Evolutionary conservation across 306 rosid genomes (phyloP).

Genomic region (Lotus japonicus): DNA sequence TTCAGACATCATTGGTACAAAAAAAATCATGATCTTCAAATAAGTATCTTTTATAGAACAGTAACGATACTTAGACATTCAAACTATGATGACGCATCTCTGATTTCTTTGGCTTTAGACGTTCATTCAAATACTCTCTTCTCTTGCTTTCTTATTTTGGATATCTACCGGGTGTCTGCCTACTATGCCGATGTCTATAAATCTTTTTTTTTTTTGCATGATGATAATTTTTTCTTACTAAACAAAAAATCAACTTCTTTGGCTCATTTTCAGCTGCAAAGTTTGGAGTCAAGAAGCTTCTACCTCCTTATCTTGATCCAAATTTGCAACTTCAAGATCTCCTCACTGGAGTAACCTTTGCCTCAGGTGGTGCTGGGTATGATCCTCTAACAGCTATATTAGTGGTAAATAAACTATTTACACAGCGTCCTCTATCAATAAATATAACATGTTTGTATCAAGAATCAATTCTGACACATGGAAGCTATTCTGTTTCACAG

Average conservation of each 20-base stretch:
- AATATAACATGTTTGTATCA: not conserved
- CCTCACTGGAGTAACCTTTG: conserved; percentile 74
- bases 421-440: not conserved
- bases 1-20: conserved; percentile 52
- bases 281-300: conserved; percentile 52
- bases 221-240: too few relatives aligned
- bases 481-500: too few relatives aligned
- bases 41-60: too few relatives aligned
- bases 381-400: conserved; percentile 69
- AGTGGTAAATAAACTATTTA: conserved; percentile 24
- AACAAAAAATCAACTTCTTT: not conserved
- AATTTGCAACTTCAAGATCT: conserved; percentile 45
- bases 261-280: conserved; percentile 41
- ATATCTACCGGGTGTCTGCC: too few relatives aligned
- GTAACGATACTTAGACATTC: too few relatives aligned
- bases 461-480: too few relatives aligned
- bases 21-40: not conserved
- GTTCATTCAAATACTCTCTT: too few relatives aligned
- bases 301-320: conserved; percentile 70
- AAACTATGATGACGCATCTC: too few relatives aligned
- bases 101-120: too few relatives aligned
- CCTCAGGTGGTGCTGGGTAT: conserved; percentile 76
- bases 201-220: too few relatives aligned
- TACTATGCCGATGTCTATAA: too few relatives aligned
- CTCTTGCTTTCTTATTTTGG: too few relatives aligned